Base-by-base conservation (phyloP, 2,329 filamentous ascomycete genomes). In the Colletotrichum liriopes region DNA sequence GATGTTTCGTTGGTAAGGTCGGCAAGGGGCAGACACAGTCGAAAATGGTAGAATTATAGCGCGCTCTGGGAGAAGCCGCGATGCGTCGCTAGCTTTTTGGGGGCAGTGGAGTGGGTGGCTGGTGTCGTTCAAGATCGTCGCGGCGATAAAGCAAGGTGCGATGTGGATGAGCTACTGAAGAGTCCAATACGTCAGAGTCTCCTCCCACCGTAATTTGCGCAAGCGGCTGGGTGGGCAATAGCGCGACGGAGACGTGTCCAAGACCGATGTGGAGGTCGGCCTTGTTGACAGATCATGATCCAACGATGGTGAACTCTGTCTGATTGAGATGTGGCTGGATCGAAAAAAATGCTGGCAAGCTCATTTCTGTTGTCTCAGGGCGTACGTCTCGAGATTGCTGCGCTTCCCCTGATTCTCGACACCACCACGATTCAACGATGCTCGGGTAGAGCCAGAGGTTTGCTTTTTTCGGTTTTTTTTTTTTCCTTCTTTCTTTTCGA, bases 61-160 rank as follows among this genome's bases (percentile, higher is more conserved):
- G 47, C 2, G 54, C 35, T 9, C 20, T 23, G 49, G 35, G 20
- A 16, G 18, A 54, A 49, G 61, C 35, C 61, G 49, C 23, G 61
- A 54, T 39, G 47, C 49, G 32, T 62, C 23, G 32, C 51, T 51
- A n/a, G 52, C 3, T 20, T 26, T n/a, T 7, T 11, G 18, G 37
- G 49, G 49, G 23, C 51, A 23, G 32, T 35, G 4, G 51, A 45
- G 41, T 35, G 16, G 82, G 32, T 66, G 64, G 41, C 64, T 66
- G 54, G 64, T 59, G 54, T 51, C 23, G 41, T 41, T 56, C 29
- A 49, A 14, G 54, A 56, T 65, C 41, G 26, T 54, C 29, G 29
- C 29, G 29, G 29, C 29, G 29, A 32, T 37, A 37, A 37, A 5
- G 39, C 43, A 47, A 47, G 51, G 26, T 29, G 62, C 49, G 23